Base-by-base conservation (phyloP, 2,329 filamentous ascomycete species). In the Karstenula rhodostoma region DNA sequence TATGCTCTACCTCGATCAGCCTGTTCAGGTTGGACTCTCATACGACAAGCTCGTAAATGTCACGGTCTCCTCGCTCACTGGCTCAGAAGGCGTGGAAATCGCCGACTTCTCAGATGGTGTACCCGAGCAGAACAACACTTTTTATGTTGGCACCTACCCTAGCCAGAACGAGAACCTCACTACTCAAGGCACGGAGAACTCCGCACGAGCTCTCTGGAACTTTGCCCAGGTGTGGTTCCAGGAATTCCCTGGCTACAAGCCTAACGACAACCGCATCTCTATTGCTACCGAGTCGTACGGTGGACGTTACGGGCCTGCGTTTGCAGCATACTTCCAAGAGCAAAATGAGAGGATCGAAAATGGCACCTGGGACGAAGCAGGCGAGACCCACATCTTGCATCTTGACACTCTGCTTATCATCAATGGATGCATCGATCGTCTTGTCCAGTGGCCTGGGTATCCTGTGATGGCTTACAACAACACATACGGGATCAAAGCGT, bases 1-100 rank as follows among this genome's bases (percentile, higher is more conserved):
- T 58, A 78, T 82, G 74, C 82, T 91, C 9, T 91, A 87, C 72
- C 82, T 91, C 55, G 87, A 90, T 64, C 87, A 90, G 75, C 89
- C 85, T 0, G 82, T 80, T 3, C 82, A 86, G 61, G 82, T 85
- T 9, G 86, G 86, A 0, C 82, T 86, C 65, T 85, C 81, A 44
- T 87, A 86, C 66, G 77, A 79, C 49, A 70, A 62, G 1, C 64
- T 78, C 8, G 65, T 65, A 15, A 80, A 81, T 49, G 70, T 79
- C 33, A 80, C 78, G 3, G 68, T 64, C 19, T 73, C 78, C 29
- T 56, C 67, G n/a, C 60, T 65, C 67, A 68, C 61, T 0, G 67
- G 64, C 2, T 50, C 57, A 13, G 50, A 55, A 37, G 57, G 60
- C 55, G 62, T 69, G 13, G 56, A 72, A 55, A 56, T 73, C 2